Conservation (phyloP, 805 yeast species). For the Wickerhamomyces kurtzmanii region DNA sequence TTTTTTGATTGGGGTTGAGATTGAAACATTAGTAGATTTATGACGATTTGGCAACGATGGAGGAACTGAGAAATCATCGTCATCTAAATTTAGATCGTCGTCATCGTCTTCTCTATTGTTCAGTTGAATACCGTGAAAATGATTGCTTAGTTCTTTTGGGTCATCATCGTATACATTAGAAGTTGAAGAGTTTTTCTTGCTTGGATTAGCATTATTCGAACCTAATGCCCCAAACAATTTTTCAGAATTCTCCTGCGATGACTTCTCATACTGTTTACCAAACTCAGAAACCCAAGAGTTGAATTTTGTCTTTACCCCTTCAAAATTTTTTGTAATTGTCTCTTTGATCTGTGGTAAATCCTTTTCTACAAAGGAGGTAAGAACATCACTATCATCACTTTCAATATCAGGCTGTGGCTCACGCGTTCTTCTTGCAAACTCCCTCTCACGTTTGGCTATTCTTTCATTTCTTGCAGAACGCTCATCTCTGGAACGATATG, state of each 20-base stretch:
- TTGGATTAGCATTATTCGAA: conserved; percentile 5
- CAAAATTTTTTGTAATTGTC: conserved; percentile 62
- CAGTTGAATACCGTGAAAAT: conserved; percentile 39
- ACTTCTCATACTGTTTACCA: conserved; percentile 11
- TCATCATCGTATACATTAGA: conserved; percentile 35
- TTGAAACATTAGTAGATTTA: conserved; percentile 16
- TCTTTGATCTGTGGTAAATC: conserved; percentile 55
- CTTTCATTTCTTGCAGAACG: conserved; percentile 10
- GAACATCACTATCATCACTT: conserved; percentile 34
- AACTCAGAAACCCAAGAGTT: conserved; percentile 50
- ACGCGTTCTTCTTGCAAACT: not conserved
- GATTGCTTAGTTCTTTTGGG: conserved; percentile 40
- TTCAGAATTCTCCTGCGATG: not conserved
- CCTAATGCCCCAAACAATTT: not conserved
- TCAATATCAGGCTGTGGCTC: conserved; percentile 13
- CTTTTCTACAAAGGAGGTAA: conserved; percentile 47
- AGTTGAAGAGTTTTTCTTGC: conserved; percentile 7
- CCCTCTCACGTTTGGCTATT: conserved; percentile 1
- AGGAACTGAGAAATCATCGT: no score
- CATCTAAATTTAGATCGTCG: not conserved
- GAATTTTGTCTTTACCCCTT: conserved; percentile 69
- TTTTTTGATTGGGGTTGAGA: conserved; percentile 12
- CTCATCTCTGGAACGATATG: conserved; percentile 4
- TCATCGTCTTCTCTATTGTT: conserved; percentile 21
- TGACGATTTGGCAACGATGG: conserved; percentile 21